Base-by-base conservation (phyloP, 2,329 filamentous ascomycete genomes). In the Ophiostoma novo-ulmi region DNA sequence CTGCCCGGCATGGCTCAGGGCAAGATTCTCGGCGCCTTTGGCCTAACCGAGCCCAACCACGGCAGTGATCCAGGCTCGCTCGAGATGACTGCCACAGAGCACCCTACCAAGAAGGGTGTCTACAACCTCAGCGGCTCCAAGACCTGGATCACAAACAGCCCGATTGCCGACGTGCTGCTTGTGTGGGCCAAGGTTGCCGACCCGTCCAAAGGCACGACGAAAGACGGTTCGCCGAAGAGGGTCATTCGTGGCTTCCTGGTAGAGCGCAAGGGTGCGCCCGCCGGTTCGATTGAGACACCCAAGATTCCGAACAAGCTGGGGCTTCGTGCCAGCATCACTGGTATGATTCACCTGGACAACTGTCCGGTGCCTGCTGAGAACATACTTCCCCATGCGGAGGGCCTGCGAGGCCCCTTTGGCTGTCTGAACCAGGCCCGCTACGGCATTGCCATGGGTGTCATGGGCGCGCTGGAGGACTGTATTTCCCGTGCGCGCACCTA, bases 271-370 rank as follows among this genome's bases (percentile, higher is more conserved):
- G 86, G 92, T 75, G 97, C 94, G 77, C 94, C 94, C 1, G 84
- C 92, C 0, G 94, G 95, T 2, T 96, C 94, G 0, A 84, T 99
- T 17, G 93, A 95, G 79, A 99, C 95, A 6, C 95, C 95, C 0
- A 83, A 91, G 14, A 90, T 99, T 79, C 96, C 96, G 83, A 88
- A 98, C 82, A 99, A 99, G 86, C 97, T 91, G 73, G 95, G 94
- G 1, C 87, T 99, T 41, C 87, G 95, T 71, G 95, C 95, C 14
- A 97, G 92, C 14, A 91, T 97, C 74, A 99, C 95, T 0, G 95
- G 95, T 71, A 98, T 98, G 95, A 97, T 99, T 75, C 93, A 97
- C 75, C 86, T 99, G 77, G 94, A 97, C 74, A 89, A 91, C 73
- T 94, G 92, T 75, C 94, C 95, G 0, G 93, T 99, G 0, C 89